A percentile compares a stretch with the other conserved stretches of the same genome.
phyloP scores from a whole-genome alignment of 2,329 filamentous ascomycete species.

The Apiospora phragmitis region DNA sequence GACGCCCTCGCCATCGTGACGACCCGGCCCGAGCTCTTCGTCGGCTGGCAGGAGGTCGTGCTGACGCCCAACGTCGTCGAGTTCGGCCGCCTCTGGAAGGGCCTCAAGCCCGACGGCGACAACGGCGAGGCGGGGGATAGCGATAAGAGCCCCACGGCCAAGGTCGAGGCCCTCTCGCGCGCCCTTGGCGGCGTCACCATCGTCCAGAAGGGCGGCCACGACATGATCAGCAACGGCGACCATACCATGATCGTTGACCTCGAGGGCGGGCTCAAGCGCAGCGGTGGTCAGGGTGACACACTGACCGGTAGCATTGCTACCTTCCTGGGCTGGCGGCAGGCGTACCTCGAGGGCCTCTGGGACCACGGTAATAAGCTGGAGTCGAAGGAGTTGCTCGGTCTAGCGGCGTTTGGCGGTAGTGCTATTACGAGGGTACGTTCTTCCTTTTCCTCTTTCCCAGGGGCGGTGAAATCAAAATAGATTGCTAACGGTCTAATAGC shows the following conservation, averaged over 20 bases:
- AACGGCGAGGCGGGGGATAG: conserved; percentile 35
- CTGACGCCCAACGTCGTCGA: conserved; percentile 95
- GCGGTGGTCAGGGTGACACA: conserved; percentile 93
- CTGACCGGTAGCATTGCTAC: conserved; percentile 88
- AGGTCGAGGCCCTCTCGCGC: conserved; percentile 67
- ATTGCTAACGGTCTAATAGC: conserved; percentile 37
- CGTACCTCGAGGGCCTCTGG: conserved; percentile 85
- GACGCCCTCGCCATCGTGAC: conserved; percentile 83
- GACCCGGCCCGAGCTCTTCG: conserved; percentile 72
- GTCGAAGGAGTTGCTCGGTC: conserved; percentile 63
- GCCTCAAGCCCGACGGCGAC: conserved; percentile 56
- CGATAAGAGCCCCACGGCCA: conserved; percentile 37
- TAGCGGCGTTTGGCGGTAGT: conserved; percentile 85
- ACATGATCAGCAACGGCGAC: conserved; percentile 80
- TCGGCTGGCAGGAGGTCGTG: conserved; percentile 80
- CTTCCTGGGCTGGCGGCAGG: conserved; percentile 82
- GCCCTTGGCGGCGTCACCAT: conserved; percentile 87
- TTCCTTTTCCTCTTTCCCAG: background rate
- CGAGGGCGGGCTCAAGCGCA: conserved; percentile 81
- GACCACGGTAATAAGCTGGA: conserved; percentile 53
- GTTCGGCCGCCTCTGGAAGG: conserved; percentile 79
- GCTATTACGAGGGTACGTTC: conserved; percentile 74
- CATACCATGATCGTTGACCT: conserved; percentile 76
- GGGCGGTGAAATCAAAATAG: background rate
- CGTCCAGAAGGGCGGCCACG: conserved; percentile 81